A percentile compares a stretch with the other conserved stretches of the same genome.
Conservation (phyloP, 2,329 filamentous ascomycete genomes). For the Pseudogymnoascus sp. region DNA sequence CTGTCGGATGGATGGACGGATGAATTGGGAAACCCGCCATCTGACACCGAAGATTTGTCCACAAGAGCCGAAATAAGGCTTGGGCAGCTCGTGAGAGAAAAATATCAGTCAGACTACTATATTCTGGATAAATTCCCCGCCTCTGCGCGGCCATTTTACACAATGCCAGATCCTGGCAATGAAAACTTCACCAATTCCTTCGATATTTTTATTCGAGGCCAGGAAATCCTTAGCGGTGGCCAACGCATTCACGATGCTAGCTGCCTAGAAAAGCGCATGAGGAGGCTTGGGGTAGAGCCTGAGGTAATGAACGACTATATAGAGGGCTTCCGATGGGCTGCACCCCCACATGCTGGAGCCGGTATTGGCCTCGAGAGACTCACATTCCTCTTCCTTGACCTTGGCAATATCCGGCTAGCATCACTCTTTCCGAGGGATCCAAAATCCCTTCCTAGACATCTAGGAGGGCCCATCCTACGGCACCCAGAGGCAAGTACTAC, state of each 20-base stretch:
- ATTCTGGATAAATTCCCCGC: slow-evolving; percentile 89
- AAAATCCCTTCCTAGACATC: slow-evolving; percentile 70
- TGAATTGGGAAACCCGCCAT: slow-evolving; percentile 66
- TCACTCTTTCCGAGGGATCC: slow-evolving; percentile 85
- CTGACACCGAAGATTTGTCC: slow-evolving; percentile 71
- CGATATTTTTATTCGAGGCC: slow-evolving; percentile 88
- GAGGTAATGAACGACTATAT: slow-evolving; percentile 87
- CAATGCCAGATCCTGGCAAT: slow-evolving; percentile 73
- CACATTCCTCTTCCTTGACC: slow-evolving; percentile 74
- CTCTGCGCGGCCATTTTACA: slow-evolving; percentile 82
- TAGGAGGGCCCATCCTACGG: slow-evolving; percentile 59
- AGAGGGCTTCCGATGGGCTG: slow-evolving; percentile 79
- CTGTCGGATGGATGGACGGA: slow-evolving; percentile 71
- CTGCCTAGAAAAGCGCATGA: slow-evolving; percentile 73
- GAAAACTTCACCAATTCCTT: slow-evolving; percentile 79
- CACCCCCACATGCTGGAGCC: slow-evolving; percentile 82
- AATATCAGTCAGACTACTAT: slow-evolving; percentile 86
- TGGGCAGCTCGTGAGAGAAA: slow-evolving; percentile 77
- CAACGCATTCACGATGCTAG: slow-evolving; percentile 83
- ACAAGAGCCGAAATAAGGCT: slow-evolving; percentile 84
- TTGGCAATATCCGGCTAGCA: slow-evolving; percentile 84
- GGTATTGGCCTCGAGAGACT: slow-evolving; percentile 87
- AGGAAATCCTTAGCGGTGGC: slow-evolving; percentile 87
- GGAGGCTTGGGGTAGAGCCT: slow-evolving; percentile 66
- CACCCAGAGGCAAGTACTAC: slow-evolving; percentile 85